A percentile compares a stretch with the other conserved stretches of the same genome.
These are phyloP conservation scores for Yamadazyma akitaensis DNA, from an alignment of 805 yeast genomes.

Conservation along the genomic window DNA sequence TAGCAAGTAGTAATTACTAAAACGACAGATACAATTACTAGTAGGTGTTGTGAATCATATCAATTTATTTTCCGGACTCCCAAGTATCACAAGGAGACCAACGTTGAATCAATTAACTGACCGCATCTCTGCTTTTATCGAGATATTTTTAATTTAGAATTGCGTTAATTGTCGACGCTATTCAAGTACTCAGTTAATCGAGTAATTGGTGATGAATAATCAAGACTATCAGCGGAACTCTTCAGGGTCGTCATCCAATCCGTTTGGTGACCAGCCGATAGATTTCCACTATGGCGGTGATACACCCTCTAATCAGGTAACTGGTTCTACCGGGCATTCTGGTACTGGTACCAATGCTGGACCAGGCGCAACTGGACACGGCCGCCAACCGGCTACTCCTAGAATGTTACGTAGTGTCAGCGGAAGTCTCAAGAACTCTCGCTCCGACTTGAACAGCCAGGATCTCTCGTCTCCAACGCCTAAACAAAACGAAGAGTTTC, in stretches of 20 bases:
- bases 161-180: neutral
- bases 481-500: conserved; percentile 13
- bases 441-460: conserved; percentile 6
- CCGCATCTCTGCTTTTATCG: neutral
- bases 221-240: conserved; percentile 1
- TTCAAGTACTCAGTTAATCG: neutral
- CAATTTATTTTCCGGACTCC: neutral
- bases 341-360: neutral
- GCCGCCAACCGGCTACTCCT: conserved; percentile 58
- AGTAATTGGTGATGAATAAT: conserved; percentile 2
- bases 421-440: conserved; percentile 27
- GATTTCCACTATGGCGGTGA: conserved; percentile 5
- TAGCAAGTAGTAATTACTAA: neutral
- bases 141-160: neutral
- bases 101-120: neutral
- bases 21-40: neutral
- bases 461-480: conserved; percentile 10
- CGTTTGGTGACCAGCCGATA: conserved; percentile 7
- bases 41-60: neutral
- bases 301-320: neutral
- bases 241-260: neutral
- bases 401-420: conserved; percentile 62
- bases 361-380: neutral
- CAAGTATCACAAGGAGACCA: neutral
- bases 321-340: neutral